A percentile compares a stretch with the other conserved stretches of the same genome.
Conservation (phyloP, 306 rosid species). For the Castanospermum australe region DNA sequence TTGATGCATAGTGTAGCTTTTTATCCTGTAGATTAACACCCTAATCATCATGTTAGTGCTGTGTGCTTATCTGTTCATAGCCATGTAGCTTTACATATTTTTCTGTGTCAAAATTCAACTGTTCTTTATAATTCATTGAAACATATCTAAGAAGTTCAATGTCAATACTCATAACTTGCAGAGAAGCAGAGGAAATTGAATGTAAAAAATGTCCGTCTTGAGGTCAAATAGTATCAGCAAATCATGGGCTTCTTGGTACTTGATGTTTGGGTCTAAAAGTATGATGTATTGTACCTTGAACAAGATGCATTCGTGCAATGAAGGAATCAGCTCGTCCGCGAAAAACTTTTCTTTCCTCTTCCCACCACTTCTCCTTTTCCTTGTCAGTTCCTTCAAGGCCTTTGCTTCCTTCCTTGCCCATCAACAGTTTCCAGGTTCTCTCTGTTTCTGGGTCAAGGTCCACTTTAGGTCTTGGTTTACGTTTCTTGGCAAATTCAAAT, state of each 20-base stretch:
- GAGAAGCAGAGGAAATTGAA: slow-evolving; percentile 13
- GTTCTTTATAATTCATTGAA: not conserved
- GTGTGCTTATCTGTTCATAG: not conserved
- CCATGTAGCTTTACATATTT: not conserved
- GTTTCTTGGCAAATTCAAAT: slow-evolving; percentile 45
- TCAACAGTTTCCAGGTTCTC: slow-evolving; percentile 86
- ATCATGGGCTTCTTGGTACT: slow-evolving; percentile 7
- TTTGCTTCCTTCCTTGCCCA: slow-evolving; percentile 72
- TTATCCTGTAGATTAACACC: not conserved
- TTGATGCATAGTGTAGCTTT: not conserved
- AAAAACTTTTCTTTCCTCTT: slow-evolving; percentile 79
- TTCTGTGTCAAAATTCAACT: not conserved
- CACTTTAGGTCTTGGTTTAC: slow-evolving; percentile 74
- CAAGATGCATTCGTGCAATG: slow-evolving; percentile 96
- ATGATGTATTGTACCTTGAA: slow-evolving; percentile 70
- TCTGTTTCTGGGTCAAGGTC: slow-evolving; percentile 89
- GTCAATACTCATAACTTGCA: not conserved
- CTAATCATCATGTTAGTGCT: not conserved
- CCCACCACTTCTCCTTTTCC: slow-evolving; percentile 88
- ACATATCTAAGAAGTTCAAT: not conserved
- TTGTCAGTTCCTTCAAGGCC: slow-evolving; percentile 52
- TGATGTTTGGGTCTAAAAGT: slow-evolving; percentile 23
- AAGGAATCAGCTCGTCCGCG: slow-evolving; percentile 85
- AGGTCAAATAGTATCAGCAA: not conserved
- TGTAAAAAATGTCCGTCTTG: slow-evolving; percentile 7